phyloP scores from a whole-genome alignment of 257 asterid genomes.

The Datura wrightii region DNA sequence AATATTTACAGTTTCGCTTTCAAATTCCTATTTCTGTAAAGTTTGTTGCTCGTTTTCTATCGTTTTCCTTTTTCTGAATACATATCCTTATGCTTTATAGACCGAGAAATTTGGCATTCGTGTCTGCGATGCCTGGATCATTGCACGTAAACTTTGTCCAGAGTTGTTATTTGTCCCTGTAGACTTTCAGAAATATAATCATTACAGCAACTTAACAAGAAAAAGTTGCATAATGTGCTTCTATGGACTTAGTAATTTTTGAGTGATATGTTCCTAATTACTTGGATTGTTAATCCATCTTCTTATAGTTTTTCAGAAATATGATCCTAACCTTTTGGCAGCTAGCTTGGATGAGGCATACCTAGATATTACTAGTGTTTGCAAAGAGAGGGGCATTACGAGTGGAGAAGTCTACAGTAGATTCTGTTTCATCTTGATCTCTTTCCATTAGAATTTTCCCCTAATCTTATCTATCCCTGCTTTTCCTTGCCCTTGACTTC shows the following conservation, averaged over 20 bases:
- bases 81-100: conserved; percentile 51
- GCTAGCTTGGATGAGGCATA: conserved; percentile 99
- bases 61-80: conserved; percentile 28
- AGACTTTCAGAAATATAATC: conserved; percentile 83
- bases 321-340: conserved; percentile 81
- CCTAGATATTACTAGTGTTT: conserved; percentile 80
- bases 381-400: conserved; percentile 69
- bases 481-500: background rate
- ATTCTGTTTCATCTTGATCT: conserved; percentile 30
- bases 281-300: conserved; percentile 36
- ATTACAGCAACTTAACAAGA: conserved; percentile 82
- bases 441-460: no score
- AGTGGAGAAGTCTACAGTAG: conserved; percentile 60
- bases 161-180: conserved; percentile 74
- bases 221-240: conserved; percentile 61
- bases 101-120: conserved; percentile 94
- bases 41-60: background rate
- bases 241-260: conserved; percentile 30
- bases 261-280: conserved; percentile 6
- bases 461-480: conserved; percentile 17
- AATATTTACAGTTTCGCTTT: background rate
- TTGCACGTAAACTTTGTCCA: conserved; percentile 91
- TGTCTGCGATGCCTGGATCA: conserved; percentile 99
- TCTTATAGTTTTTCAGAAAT: conserved; percentile 74
- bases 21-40: conserved; percentile 23